These are phyloP conservation scores for Tetragonia tetragonoides DNA, from an alignment of 148 eudicot genomes.

Conservation along the genomic window DNA sequence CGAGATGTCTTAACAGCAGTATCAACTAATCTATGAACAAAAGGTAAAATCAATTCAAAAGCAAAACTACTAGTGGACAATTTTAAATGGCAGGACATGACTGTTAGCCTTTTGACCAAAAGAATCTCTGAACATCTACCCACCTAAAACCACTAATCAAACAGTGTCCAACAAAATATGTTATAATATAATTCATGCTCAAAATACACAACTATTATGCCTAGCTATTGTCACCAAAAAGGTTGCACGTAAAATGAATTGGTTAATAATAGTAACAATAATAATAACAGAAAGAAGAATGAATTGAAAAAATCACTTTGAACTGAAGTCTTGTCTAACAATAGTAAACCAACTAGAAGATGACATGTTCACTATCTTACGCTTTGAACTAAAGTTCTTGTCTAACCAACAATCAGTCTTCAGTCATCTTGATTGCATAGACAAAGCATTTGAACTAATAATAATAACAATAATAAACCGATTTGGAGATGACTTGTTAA, in stretches of 20 bases:
- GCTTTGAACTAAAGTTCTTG: too few species aligned
- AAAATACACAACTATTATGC: background rate
- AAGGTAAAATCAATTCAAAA: slow-evolving; percentile 8
- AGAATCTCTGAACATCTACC: too few species aligned
- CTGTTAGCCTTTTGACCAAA: background rate
- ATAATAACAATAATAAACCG: too few species aligned
- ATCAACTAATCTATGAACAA: slow-evolving; percentile 69
- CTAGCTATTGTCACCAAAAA: background rate
- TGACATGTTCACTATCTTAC: too few species aligned
- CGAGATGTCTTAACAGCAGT: slow-evolving; percentile 99
- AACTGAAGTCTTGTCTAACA: too few species aligned
- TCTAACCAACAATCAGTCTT: too few species aligned
- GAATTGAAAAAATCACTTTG: background rate
- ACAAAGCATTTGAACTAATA: too few species aligned
- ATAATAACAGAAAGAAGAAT: background rate
- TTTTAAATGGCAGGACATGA: background rate
- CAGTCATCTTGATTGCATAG: too few species aligned
- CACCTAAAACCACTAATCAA: background rate
- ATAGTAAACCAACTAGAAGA: too few species aligned
- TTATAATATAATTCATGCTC: background rate
- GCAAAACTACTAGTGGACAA: background rate
- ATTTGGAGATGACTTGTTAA: too few species aligned
- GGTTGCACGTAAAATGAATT: background rate
- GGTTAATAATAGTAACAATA: background rate
- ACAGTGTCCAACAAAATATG: background rate